A percentile compares a stretch with the other conserved stretches of the same genome.
Evolutionary conservation across 2,329 filamentous ascomycete species (phyloP).

Genomic region (Waltergamsia citrina): DNA sequence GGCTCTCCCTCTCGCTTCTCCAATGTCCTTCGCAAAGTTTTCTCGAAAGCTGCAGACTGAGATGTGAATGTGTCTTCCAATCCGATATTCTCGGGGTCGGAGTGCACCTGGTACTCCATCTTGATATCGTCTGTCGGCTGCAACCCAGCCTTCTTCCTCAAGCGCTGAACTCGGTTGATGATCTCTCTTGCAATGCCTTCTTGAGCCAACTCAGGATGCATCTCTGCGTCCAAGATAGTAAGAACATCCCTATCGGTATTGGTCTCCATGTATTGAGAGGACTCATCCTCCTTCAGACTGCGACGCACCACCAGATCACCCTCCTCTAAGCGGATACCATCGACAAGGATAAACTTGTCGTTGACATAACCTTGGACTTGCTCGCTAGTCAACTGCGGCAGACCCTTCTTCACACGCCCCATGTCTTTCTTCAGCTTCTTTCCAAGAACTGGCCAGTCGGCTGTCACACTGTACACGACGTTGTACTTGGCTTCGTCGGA

Average conservation of each 20-base stretch:
- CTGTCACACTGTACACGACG: slow-evolving; percentile 80
- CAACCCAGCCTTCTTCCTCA: slow-evolving; percentile 89
- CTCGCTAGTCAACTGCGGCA: slow-evolving; percentile 68
- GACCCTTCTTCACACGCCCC: slow-evolving; percentile 79
- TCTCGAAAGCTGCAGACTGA: slow-evolving; percentile 62
- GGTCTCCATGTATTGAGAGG: slow-evolving; percentile 68
- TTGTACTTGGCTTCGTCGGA: slow-evolving; percentile 85
- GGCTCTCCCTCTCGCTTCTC: slow-evolving; percentile 32
- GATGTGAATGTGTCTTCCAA: slow-evolving; percentile 60
- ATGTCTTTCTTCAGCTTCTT: slow-evolving; percentile 98
- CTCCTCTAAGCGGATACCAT: slow-evolving; percentile 73
- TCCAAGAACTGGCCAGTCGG: slow-evolving; percentile 88
- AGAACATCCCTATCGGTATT: slow-evolving; percentile 87
- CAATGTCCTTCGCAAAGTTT: slow-evolving; percentile 66
- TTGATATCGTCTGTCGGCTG: slow-evolving; percentile 88
- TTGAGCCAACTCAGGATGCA: slow-evolving; percentile 77
- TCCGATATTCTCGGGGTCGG: slow-evolving; percentile 69
- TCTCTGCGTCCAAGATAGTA: slow-evolving; percentile 74
- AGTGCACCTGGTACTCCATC: slow-evolving; percentile 82
- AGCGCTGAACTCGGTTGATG: slow-evolving; percentile 82
- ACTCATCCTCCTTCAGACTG: slow-evolving; percentile 63
- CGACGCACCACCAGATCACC: slow-evolving; percentile 75
- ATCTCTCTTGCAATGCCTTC: slow-evolving; percentile 89
- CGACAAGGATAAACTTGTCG: slow-evolving; percentile 67
- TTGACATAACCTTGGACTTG: slow-evolving; percentile 73